Conservation (phyloP, 257 asterid genomes). For the Gentiana macrophylla region DNA sequence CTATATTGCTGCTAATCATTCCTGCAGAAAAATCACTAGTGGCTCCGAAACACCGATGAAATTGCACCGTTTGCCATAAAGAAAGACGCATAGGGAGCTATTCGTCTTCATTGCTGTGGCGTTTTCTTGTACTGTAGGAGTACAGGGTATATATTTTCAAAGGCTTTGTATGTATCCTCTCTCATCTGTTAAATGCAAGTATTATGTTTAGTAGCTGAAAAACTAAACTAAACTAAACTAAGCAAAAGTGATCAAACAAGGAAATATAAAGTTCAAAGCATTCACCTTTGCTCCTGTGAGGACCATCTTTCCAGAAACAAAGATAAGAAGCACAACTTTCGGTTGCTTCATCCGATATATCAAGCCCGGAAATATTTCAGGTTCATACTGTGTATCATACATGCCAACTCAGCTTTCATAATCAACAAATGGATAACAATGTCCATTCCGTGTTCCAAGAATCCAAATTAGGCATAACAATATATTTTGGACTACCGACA, state of each 20-base stretch:
- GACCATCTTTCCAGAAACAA: slow-evolving; percentile 19
- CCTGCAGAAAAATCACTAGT: no score
- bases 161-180: slow-evolving; percentile 7
- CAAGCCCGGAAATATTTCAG: slow-evolving; percentile 18
- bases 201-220: neutral
- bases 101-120: slow-evolving; percentile 4
- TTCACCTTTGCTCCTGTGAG: slow-evolving; percentile 21
- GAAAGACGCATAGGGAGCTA: no score
- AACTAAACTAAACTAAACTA: no score
- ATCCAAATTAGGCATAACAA: slow-evolving; percentile 81
- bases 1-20: no score
- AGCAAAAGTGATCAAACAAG: neutral
- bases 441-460: slow-evolving; percentile 95
- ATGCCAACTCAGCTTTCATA: neutral
- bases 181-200: slow-evolving; percentile 2
- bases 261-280: neutral
- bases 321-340: slow-evolving; percentile 17
- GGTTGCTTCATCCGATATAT: slow-evolving; percentile 21
- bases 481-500: slow-evolving; percentile 84
- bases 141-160: slow-evolving; percentile 7
- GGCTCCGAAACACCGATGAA: no score
- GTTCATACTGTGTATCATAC: slow-evolving; percentile 16
- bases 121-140: slow-evolving; percentile 6
- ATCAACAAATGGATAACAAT: neutral
- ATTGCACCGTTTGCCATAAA: no score